These are phyloP conservation scores for Trypanosoma rangeli DNA, from an alignment of 208 protist species.

Conservation along the genomic window DNA sequence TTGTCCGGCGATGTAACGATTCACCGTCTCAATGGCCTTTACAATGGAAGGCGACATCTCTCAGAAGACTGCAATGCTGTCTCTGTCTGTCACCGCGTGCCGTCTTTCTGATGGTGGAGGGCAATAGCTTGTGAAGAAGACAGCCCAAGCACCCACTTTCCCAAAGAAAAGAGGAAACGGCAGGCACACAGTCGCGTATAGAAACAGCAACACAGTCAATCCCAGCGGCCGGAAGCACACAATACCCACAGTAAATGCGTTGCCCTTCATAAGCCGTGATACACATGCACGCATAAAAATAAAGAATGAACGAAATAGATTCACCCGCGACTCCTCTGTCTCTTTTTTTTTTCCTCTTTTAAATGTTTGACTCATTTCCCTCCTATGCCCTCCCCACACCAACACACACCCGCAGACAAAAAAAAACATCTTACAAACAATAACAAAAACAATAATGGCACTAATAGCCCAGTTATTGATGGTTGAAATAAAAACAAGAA, in stretches of 20 bases:
- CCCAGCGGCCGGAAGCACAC: no score
- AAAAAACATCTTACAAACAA: no score
- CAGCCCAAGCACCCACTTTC: background rate
- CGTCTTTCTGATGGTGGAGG: background rate
- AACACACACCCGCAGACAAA: slow-evolving; percentile 3
- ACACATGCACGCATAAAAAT: background rate
- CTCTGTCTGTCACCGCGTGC: background rate
- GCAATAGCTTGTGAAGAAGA: background rate
- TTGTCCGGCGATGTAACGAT: slow-evolving; percentile 7
- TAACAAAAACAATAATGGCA: no score
- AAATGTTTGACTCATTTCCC: no score
- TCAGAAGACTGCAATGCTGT: background rate
- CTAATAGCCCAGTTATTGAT: no score
- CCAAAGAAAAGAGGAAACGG: background rate
- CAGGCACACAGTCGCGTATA: no score
- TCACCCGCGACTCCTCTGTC: no score
- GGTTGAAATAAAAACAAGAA: slow-evolving; percentile 2
- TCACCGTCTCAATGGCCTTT: slow-evolving; percentile 19
- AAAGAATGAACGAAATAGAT: background rate
- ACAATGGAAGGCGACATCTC: slow-evolving; percentile 20
- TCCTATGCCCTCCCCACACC: no score
- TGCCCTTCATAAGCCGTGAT: background rate
- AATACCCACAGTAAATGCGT: no score
- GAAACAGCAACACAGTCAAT: no score
- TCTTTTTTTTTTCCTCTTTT: no score